Evolutionary conservation across 140 eudicot species (phyloP).

Genomic region (Bidens hawaiensis): DNA sequence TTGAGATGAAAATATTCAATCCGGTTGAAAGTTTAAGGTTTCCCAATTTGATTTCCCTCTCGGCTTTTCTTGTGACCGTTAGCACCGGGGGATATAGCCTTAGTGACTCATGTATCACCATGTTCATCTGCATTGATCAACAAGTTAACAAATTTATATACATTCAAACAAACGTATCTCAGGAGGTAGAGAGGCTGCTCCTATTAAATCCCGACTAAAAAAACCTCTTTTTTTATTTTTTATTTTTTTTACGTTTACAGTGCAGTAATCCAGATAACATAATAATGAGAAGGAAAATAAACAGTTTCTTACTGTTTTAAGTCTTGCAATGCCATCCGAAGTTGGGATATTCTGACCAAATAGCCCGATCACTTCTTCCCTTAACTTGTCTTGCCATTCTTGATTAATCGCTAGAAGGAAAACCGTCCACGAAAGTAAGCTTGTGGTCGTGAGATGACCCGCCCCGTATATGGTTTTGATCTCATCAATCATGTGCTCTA

Average conservation of each 20-base stretch:
- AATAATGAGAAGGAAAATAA: no score
- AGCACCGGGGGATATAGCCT: slow-evolving; percentile 55
- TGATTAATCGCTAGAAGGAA: slow-evolving; percentile 51
- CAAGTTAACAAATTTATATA: neutral
- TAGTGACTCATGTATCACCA: slow-evolving; percentile 50
- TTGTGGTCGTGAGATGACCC: slow-evolving; percentile 62
- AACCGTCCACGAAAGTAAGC: slow-evolving; percentile 54
- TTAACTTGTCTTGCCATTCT: slow-evolving; percentile 49
- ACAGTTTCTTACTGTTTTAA: slow-evolving; percentile 33
- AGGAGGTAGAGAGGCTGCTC: no score
- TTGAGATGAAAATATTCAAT: slow-evolving; percentile 30
- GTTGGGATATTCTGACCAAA: slow-evolving; percentile 38
- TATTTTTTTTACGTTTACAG: no score
- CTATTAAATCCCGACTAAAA: no score
- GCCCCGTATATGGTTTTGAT: slow-evolving; percentile 49
- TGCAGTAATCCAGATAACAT: no score
- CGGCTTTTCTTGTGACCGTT: slow-evolving; percentile 36
- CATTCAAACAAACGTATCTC: no score
- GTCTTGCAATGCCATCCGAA: slow-evolving; percentile 52
- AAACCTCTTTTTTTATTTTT: no score
- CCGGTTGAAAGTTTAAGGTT: slow-evolving; percentile 34
- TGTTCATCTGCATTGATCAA: slow-evolving; percentile 41
- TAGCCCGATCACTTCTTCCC: slow-evolving; percentile 35
- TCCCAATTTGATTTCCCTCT: slow-evolving; percentile 35
- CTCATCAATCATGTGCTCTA: slow-evolving; percentile 52